Evolutionary conservation across 768 basidiomycete genomes (phyloP).

Genomic region (Auriculariales sp.): DNA sequence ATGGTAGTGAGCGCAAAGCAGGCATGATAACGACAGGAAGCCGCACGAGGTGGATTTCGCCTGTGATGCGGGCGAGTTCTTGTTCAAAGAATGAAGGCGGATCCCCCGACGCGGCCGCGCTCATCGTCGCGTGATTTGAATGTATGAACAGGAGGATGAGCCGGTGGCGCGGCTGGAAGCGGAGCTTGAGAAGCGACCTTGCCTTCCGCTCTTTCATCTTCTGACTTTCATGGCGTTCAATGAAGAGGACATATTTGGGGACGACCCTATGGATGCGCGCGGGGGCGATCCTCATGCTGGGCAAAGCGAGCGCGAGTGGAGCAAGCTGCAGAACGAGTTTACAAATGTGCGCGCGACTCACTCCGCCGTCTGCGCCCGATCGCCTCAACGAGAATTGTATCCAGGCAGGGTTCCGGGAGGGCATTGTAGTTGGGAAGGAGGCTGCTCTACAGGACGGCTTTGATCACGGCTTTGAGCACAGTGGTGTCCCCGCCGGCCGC

Average conservation of each 20-base stretch:
- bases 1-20: not conserved
- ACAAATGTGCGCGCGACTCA: slow-evolving; percentile 38
- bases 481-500: slow-evolving; percentile 62
- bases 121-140: not conserved
- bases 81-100: slow-evolving; percentile 54
- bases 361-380: slow-evolving; percentile 2
- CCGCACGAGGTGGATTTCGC: slow-evolving; percentile 55
- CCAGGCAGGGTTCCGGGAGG: slow-evolving; percentile 92
- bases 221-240: not conserved
- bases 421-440: slow-evolving; percentile 87
- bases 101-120: slow-evolving; percentile 13
- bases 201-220: not conserved
- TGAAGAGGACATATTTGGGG: not conserved
- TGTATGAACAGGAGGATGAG: too few relatives aligned
- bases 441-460: slow-evolving; percentile 79
- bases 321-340: slow-evolving; percentile 50
- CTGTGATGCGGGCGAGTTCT: slow-evolving; percentile 59
- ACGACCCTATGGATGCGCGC: not conserved
- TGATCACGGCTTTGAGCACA: slow-evolving; percentile 62
- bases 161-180: not conserved
- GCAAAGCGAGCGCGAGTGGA: slow-evolving; percentile 37
- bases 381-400: not conserved
- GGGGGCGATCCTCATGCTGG: not conserved
- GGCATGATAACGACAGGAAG: not conserved
- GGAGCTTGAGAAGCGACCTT: not conserved